Evolutionary conservation across 78 protist species (phyloP).

Genomic region (Acrasis kona): DNA sequence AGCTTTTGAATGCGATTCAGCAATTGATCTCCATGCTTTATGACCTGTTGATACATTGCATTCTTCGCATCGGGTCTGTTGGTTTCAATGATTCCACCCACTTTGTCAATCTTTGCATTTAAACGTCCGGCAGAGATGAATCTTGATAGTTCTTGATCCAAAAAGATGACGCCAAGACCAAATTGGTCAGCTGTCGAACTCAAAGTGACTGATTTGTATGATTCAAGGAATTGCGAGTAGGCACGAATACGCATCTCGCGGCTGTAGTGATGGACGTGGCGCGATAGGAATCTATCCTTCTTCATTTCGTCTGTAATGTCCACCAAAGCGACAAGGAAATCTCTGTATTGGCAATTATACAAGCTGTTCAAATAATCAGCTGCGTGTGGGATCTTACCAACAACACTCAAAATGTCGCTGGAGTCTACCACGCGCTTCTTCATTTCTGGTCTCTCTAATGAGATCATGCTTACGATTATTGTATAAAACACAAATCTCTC

Average conservation of each 20-base stretch:
- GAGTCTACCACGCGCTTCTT: constrained; percentile 61
- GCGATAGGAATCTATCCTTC: constrained; percentile 41
- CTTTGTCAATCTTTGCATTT: constrained; percentile 84
- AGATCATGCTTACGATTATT: constrained; percentile 40
- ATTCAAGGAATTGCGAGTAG: constrained; percentile 80
- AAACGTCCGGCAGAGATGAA: constrained; percentile 79
- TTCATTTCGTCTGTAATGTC: constrained; percentile 37
- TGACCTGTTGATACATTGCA: constrained; percentile 56
- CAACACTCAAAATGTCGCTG: constrained; percentile 80
- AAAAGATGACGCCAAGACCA: constrained; percentile 46
- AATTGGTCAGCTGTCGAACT: constrained; percentile 78
- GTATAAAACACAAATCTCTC: constrained; percentile 62
- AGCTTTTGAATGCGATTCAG: constrained; percentile 89
- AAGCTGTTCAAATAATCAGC: constrained; percentile 36
- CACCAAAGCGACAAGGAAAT: constrained; percentile 61
- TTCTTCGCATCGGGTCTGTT: constrained; percentile 79
- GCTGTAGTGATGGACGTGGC: constrained; percentile 64
- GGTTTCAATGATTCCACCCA: constrained; percentile 73
- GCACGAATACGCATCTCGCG: constrained; percentile 83
- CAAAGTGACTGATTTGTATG: constrained; percentile 77
- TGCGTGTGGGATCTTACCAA: constrained; percentile 41
- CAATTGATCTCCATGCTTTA: constrained; percentile 84
- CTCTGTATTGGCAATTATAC: constrained; percentile 70
- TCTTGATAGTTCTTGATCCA: constrained; percentile 59
- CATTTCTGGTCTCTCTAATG: constrained; percentile 58